Conservation (phyloP, 2,329 filamentous ascomycete species). For the Phialophora verrucosa region DNA sequence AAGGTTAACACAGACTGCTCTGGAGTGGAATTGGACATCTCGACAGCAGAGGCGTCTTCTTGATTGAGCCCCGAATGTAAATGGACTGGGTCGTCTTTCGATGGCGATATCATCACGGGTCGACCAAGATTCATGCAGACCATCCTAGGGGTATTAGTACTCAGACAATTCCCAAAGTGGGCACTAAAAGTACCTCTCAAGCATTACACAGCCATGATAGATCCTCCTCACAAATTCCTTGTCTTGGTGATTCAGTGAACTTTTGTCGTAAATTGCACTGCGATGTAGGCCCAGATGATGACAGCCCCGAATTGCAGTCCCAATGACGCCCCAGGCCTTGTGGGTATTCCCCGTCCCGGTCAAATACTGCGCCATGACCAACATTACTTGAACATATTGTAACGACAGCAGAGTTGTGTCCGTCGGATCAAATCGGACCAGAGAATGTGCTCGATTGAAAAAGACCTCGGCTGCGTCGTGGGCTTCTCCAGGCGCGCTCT, state of each 20-base stretch:
- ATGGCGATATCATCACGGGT: constrained; percentile 46
- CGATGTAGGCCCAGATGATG: constrained; percentile 56
- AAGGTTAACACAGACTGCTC: constrained; percentile 1
- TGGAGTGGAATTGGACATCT: neutral
- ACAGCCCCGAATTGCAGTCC: constrained; percentile 54
- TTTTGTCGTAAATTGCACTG: constrained; percentile 43
- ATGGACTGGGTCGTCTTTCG: constrained; percentile 40
- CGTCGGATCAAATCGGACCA: constrained; percentile 49
- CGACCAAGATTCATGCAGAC: constrained; percentile 49
- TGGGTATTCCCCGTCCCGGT: constrained; percentile 56
- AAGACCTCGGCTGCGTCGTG: constrained; percentile 49
- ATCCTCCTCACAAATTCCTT: constrained; percentile 39
- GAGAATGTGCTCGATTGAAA: constrained; percentile 51
- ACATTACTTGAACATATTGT: constrained; percentile 54
- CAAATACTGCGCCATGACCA: constrained; percentile 57
- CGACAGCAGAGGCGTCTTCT: constrained; percentile 35
- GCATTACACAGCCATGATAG: constrained; percentile 47
- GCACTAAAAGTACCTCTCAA: constrained; percentile 38
- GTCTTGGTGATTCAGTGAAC: constrained; percentile 40
- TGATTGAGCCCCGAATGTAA: constrained; percentile 44
- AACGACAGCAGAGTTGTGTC: constrained; percentile 47
- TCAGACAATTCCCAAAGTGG: too few relatives aligned
- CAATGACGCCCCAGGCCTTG: constrained; percentile 58
- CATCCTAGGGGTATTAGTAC: constrained; percentile 34
- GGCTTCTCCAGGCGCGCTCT: constrained; percentile 43